Evolutionary conservation across 2,329 filamentous ascomycete species (phyloP), one percentile per base, ranked within the genome.

Genomic region (Coniochaeta hoffmannii): DNA sequence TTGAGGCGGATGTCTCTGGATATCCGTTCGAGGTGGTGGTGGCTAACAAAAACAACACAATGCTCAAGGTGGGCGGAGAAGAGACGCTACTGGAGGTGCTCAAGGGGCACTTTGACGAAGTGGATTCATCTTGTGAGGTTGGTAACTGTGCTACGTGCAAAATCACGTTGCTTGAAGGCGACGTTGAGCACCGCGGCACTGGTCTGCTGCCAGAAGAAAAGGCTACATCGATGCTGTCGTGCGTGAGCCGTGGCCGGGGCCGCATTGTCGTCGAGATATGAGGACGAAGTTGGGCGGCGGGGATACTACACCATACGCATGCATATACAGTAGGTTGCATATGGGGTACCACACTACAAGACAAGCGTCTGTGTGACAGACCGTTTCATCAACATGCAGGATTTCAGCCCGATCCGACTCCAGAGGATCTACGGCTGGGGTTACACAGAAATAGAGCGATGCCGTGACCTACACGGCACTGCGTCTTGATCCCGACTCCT

Each of bases 1-100:
- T 87, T 58, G 69, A 71, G 1, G 77, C 78, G 1, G 74, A 78
- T 19, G 70, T 74, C 0, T 73, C 73, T 0, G 83, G 83, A 0
- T 81, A 86, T 60, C 77, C 82, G 0, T 87, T 87, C 59, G 78
- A 81, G 38, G 83, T 72, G 0, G 74, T 80, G 50, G 72, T 87
- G 0, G 65, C 67, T 7, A 76, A 78, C 54, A 58, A 57, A 53
- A 41, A 58, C 62, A 65, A 54, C 50, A 74, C 68, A 59, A 66
- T 69, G 1, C 57, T 87, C 7, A 66, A 73, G 15, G 78, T 81
- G 0, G 71, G 67, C 4, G 69, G 64, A 30, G 77, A 79, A 4
- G 77, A 81, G 64, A 78, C 73, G 30, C 64, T 81, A 14, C 66
- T 81, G 3, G 76, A 80, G 60, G 75, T 73, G 2, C 66, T 82